These are phyloP conservation scores for Cutaneotrichosporon cyanovorans DNA, from an alignment of 1,284 basidiomycete genomes.

Conservation along the genomic window DNA sequence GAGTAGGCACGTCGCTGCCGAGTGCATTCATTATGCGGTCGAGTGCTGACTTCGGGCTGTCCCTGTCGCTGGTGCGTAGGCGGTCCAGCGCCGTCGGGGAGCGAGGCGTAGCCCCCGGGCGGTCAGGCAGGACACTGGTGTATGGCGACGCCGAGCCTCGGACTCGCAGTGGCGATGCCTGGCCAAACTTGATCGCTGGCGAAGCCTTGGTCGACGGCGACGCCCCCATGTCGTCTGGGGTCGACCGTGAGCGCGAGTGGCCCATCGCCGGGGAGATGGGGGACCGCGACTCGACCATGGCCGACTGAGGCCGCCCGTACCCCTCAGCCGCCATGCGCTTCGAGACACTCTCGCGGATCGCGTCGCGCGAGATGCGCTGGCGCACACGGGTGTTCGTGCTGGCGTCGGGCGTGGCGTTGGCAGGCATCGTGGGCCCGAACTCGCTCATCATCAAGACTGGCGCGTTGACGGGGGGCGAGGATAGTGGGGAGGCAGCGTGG, in stretches of 20 bases:
- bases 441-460: conserved; percentile 1
- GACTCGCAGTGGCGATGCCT: neutral
- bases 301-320: conserved; percentile 6
- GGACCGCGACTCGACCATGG: neutral
- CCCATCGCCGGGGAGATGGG: neutral
- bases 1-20: conserved; percentile 1
- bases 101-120: neutral
- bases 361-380: conserved; percentile 44
- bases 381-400: conserved; percentile 33
- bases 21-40: conserved; percentile 27
- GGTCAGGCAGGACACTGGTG: conserved; percentile 1
- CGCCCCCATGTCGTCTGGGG: neutral
- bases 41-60: conserved; percentile 37
- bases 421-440: conserved; percentile 7
- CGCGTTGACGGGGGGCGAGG: conserved; percentile 8
- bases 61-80: conserved; percentile 1
- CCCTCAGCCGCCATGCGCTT: conserved; percentile 36
- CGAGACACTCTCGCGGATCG: conserved; percentile 41
- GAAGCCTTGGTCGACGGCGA: neutral
- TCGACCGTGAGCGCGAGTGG: neutral
- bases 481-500: conserved; percentile 7
- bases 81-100: conserved; percentile 4
- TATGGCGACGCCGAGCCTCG: neutral
- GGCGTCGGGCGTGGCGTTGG: conserved; percentile 2
- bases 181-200: conserved; percentile 1